These are phyloP conservation scores for Wickerhamomyces bovis DNA, from an alignment of 805 yeast genomes.

Conservation along the genomic window DNA sequence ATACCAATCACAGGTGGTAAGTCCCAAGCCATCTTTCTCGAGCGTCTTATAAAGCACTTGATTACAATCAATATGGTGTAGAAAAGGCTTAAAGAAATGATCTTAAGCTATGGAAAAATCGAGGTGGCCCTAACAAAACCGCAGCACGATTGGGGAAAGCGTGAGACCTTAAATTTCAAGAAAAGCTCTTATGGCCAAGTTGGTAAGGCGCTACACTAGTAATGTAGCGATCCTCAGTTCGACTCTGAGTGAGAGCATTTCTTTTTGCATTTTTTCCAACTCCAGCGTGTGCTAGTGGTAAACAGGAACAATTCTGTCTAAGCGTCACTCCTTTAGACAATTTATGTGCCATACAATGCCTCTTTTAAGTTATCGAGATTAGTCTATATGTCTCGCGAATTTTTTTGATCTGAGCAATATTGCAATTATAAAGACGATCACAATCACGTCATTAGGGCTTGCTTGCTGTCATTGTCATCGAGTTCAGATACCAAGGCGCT, in stretches of 20 bases:
- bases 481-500: too few relatives aligned
- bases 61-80: too few relatives aligned
- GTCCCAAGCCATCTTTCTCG: constrained; percentile 11
- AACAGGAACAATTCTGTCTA: not conserved
- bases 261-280: constrained; percentile 4
- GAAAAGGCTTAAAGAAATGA: too few relatives aligned
- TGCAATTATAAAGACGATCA: too few relatives aligned
- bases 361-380: too few relatives aligned
- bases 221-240: constrained; percentile 73
- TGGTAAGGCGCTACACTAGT: constrained; percentile 51
- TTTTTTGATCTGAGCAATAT: too few relatives aligned
- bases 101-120: too few relatives aligned
- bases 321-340: not conserved
- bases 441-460: not conserved
- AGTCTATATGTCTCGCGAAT: not conserved
- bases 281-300: too few relatives aligned
- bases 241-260: constrained; percentile 56
- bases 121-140: not conserved
- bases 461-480: not conserved
- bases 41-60: too few relatives aligned
- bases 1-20: constrained; percentile 18
- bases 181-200: constrained; percentile 1
- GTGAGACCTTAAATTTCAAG: not conserved
- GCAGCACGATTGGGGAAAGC: too few relatives aligned
- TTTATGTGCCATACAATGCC: too few relatives aligned